Percentiles rank a stretch among this genome's conserved stretches.
These are phyloP conservation scores for Cordyceps pruinosa DNA, from an alignment of 2,329 filamentous ascomycete species.

Conservation along the genomic window DNA sequence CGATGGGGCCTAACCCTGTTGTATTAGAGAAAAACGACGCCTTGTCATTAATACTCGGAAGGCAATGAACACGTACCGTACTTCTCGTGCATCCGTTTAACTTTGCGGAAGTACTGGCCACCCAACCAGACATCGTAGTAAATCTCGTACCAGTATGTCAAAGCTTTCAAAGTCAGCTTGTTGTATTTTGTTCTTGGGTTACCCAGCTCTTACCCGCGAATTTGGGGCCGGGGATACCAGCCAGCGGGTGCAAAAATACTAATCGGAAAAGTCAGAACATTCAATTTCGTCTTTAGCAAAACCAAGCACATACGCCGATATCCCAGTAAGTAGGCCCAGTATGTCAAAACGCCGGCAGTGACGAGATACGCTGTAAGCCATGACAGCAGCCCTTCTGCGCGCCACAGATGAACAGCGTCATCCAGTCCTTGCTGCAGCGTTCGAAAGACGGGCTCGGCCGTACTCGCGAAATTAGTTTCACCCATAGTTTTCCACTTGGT, in stretches of 20 bases:
- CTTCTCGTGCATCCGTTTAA: constrained; percentile 2
- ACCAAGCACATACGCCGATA: not conserved
- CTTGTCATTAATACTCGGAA: too few species aligned
- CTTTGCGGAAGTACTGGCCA: constrained; percentile 4
- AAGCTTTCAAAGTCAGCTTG: not conserved
- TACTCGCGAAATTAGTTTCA: not conserved
- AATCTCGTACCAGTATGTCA: constrained; percentile 2
- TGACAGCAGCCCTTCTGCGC: not conserved
- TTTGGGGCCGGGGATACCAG: not conserved
- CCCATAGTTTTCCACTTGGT: not conserved
- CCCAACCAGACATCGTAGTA: constrained; percentile 2
- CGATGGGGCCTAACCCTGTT: constrained; percentile 2
- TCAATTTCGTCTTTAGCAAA: too few species aligned
- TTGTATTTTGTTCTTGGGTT: not conserved
- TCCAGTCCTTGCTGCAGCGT: not conserved
- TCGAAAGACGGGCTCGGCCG: not conserved
- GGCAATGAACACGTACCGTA: not conserved
- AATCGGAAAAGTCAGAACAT: not conserved
- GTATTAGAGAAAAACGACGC: too few species aligned
- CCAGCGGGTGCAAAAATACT: not conserved
- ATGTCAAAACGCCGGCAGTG: not conserved
- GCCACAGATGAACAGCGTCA: not conserved
- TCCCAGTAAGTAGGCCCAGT: not conserved
- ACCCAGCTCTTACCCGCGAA: not conserved
- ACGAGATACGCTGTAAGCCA: not conserved